These are phyloP conservation scores for Komagataella pseudopastoris DNA, from an alignment of 805 yeast genomes.

Conservation along the genomic window DNA sequence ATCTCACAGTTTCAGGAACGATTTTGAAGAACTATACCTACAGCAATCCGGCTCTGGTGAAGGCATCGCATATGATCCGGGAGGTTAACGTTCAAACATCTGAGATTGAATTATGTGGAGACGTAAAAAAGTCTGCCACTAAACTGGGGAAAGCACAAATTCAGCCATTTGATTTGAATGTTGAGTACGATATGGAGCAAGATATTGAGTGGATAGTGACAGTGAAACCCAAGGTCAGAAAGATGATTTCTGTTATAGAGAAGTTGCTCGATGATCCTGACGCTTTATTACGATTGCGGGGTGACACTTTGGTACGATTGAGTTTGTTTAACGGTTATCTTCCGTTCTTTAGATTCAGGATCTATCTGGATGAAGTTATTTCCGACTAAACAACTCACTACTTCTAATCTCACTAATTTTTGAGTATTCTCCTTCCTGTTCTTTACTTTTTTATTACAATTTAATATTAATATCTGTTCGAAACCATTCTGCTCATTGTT, in stretches of 20 bases:
- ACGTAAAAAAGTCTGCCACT: slow-evolving; percentile 6
- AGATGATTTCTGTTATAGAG: slow-evolving; percentile 8
- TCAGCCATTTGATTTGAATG: slow-evolving; percentile 18
- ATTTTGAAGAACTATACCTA: neutral
- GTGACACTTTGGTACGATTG: slow-evolving; percentile 16
- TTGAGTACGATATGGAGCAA: slow-evolving; percentile 14
- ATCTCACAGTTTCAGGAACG: neutral
- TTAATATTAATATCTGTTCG: too few species aligned
- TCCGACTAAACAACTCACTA: neutral
- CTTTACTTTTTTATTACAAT: too few species aligned
- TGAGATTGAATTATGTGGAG: slow-evolving; percentile 7
- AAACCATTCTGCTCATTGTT: neutral
- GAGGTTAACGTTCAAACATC: neutral
- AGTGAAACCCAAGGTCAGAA: slow-evolving; percentile 21
- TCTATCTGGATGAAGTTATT: neutral
- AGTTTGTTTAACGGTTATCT: neutral
- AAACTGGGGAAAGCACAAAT: slow-evolving; percentile 19
- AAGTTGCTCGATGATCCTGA: slow-evolving; percentile 11
- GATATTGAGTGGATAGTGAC: slow-evolving; percentile 15
- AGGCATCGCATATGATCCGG: neutral
- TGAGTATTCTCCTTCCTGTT: neutral
- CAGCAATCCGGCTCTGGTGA: neutral
- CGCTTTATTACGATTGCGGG: slow-evolving; percentile 17
- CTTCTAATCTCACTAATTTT: neutral
- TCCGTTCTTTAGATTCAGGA: slow-evolving; percentile 1